Conservation (phyloP, 257 asterid species). For the Plantago ovata region DNA sequence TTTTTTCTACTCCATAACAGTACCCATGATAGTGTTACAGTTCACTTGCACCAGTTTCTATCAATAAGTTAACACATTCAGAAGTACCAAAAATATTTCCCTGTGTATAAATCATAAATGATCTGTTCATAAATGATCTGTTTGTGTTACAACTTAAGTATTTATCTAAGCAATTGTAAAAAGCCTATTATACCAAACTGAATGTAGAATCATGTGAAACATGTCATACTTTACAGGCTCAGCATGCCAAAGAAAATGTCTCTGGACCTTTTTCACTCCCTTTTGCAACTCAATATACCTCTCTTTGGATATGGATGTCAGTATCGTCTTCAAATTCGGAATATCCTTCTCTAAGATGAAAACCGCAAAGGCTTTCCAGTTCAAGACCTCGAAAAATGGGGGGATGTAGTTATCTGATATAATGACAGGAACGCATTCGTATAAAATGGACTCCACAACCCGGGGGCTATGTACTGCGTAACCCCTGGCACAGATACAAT, state of each 20-base stretch:
- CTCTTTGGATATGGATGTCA: slow-evolving; percentile 29
- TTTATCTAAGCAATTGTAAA: slow-evolving; percentile 13
- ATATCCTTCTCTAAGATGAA: slow-evolving; percentile 37
- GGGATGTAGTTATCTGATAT: slow-evolving; percentile 43
- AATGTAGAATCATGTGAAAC: slow-evolving; percentile 46
- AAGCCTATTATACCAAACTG: slow-evolving; percentile 44
- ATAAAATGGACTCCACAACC: slow-evolving; percentile 39
- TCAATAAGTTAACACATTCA: too few species aligned
- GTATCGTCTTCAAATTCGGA: slow-evolving; percentile 37
- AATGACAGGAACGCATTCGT: slow-evolving; percentile 40
- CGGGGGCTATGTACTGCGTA: slow-evolving; percentile 41
- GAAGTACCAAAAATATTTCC: too few species aligned
- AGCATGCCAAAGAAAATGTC: slow-evolving; percentile 43
- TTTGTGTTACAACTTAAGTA: slow-evolving; percentile 1
- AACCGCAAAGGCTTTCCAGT: slow-evolving; percentile 44
- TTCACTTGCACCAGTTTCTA: too few species aligned
- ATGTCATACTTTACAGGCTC: slow-evolving; percentile 41
- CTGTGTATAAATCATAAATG: neutral
- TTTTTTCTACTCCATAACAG: too few species aligned
- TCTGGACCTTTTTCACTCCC: slow-evolving; percentile 35
- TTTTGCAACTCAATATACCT: slow-evolving; percentile 33
- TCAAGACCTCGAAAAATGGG: slow-evolving; percentile 38
- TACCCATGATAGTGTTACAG: too few species aligned
- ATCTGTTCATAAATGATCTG: neutral
- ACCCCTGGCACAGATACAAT: slow-evolving; percentile 45